Conservation (phyloP, 345 rosid species). For the Eucalyptus cloeziana region DNA sequence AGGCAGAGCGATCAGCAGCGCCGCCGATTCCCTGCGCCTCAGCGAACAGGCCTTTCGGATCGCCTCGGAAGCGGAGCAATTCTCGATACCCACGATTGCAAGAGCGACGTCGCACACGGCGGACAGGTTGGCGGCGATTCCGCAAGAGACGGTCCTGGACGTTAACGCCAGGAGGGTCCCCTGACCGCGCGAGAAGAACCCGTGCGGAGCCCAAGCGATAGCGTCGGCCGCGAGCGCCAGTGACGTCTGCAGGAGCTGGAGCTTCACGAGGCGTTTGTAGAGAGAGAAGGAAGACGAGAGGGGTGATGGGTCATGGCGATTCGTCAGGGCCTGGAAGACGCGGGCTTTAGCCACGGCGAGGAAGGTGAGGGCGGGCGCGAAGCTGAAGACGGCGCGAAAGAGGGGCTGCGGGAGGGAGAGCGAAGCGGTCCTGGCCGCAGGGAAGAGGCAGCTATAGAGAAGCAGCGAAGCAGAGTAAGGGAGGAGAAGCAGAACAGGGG, state of each 20-base stretch:
- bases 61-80: conserved; percentile 1
- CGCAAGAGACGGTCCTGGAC: background rate
- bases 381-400: background rate
- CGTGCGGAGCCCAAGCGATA: background rate
- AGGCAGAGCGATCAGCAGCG: conserved; percentile 10
- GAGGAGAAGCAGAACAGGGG: conserved; percentile 12
- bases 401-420: background rate
- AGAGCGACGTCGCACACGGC: conserved; percentile 18
- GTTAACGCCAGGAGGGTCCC: background rate
- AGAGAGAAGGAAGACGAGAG: background rate
- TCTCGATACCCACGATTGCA: conserved; percentile 5
- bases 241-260: background rate
- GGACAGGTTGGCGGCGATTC: background rate
- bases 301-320: background rate
- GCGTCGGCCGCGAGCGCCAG: background rate
- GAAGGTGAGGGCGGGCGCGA: conserved; percentile 9
- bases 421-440: background rate
- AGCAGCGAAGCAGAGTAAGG: conserved; percentile 33
- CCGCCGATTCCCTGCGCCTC: conserved; percentile 2
- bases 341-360: conserved; percentile 22
- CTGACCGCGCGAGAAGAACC: background rate
- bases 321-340: conserved; percentile 3
- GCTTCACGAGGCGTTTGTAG: conserved; percentile 3
- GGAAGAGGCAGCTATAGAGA: background rate
- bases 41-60: conserved; percentile 5